Evolutionary conservation across 1,139 yeast species (phyloP).

Genomic region (Zygoascus meyerae): DNA sequence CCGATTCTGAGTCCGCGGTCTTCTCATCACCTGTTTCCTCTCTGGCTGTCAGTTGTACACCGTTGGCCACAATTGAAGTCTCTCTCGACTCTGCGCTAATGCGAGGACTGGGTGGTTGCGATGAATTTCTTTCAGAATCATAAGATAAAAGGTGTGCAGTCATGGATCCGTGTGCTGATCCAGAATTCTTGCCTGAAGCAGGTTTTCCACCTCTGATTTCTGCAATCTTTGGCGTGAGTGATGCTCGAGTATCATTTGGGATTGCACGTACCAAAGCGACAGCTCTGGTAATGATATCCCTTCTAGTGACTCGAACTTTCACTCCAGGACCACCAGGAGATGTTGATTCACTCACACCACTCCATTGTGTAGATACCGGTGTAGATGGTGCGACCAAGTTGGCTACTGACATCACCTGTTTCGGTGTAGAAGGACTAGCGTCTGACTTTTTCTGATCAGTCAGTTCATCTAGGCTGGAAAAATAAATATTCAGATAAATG

Average conservation of each 20-base stretch:
- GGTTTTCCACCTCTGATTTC: constrained; percentile 2
- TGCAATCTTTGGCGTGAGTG: constrained; percentile 4
- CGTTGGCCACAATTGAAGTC: neutral
- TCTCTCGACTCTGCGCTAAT: too few relatives aligned
- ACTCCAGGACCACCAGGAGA: constrained; percentile 9
- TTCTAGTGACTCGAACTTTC: constrained; percentile 31
- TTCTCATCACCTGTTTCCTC: neutral
- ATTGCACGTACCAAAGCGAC: constrained; percentile 30
- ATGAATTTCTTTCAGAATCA: too few relatives aligned
- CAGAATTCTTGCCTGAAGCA: too few relatives aligned
- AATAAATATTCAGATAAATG: constrained; percentile 48
- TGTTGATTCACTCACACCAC: neutral
- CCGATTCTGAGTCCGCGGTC: neutral
- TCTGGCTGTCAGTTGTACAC: neutral
- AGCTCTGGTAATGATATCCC: constrained; percentile 36
- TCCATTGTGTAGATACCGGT: neutral
- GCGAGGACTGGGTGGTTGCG: too few relatives aligned
- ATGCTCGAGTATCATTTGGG: constrained; percentile 2
- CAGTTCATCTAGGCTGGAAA: constrained; percentile 12
- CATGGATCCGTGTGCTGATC: too few relatives aligned
- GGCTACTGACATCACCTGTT: constrained; percentile 4
- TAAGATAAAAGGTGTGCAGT: too few relatives aligned
- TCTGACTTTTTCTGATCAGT: neutral
- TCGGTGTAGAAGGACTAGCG: constrained; percentile 4
- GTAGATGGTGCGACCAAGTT: constrained; percentile 4